These are phyloP conservation scores for Corymbia calophylla DNA, from an alignment of 441 rosid genomes.

Conservation along the genomic window DNA sequence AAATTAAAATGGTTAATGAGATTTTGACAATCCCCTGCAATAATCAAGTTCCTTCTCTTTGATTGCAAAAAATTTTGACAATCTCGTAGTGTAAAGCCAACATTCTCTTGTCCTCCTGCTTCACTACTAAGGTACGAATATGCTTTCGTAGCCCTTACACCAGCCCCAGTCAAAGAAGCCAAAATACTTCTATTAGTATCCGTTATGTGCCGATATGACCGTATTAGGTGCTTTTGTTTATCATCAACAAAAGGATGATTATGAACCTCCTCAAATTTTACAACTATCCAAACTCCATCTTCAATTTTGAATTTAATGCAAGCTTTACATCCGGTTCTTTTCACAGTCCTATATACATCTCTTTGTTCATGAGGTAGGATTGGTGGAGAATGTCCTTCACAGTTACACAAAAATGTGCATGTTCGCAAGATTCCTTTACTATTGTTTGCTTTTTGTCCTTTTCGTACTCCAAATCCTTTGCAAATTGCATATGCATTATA, in stretches of 20 bases:
- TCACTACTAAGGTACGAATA: accelerated
- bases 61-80: too few species aligned
- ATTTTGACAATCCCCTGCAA: accelerated
- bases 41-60: accelerated
- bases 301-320: not conserved
- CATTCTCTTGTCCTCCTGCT: too few species aligned
- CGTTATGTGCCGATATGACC: accelerated
- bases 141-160: too few species aligned
- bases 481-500: not conserved
- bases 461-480: accelerated
- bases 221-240: too few species aligned
- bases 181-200: too few species aligned
- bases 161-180: accelerated
- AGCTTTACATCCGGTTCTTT: accelerated
- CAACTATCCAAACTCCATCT: accelerated
- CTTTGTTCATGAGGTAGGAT: too few species aligned
- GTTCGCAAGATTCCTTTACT: too few species aligned
- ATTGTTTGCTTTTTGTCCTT: too few species aligned
- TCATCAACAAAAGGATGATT: too few species aligned
- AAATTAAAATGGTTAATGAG: not conserved
- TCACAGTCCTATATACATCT: too few species aligned
- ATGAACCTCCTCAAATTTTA: too few species aligned
- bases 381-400: not conserved
- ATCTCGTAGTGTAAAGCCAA: accelerated
- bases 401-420: too few species aligned